These are phyloP conservation scores for Fusarium sp. DNA, from an alignment of 2,329 filamentous ascomycete genomes.

Conservation along the genomic window DNA sequence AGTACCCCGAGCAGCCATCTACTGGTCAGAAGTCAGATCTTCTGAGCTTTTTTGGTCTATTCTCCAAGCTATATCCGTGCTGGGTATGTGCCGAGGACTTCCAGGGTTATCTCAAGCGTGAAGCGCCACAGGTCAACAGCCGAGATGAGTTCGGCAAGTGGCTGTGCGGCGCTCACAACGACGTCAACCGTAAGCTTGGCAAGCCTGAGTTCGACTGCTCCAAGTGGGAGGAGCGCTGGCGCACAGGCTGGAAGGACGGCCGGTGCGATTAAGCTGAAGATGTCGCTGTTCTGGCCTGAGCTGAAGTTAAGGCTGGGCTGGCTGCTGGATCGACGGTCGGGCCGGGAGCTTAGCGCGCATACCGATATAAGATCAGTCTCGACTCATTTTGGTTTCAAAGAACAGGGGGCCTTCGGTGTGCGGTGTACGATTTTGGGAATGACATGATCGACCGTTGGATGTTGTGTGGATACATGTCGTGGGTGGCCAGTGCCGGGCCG, in stretches of 20 bases:
- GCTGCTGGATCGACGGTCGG: slow-evolving; percentile 22
- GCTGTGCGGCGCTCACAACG: slow-evolving; percentile 89
- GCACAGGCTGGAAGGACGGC: slow-evolving; percentile 84
- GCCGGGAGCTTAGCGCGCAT: slow-evolving; percentile 18
- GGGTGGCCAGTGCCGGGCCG: slow-evolving; percentile 25
- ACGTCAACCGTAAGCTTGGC: slow-evolving; percentile 88
- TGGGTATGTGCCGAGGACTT: slow-evolving; percentile 97
- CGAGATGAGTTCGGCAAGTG: slow-evolving; percentile 80
- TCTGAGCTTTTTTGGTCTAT: slow-evolving; percentile 79
- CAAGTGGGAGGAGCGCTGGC: slow-evolving; percentile 93
- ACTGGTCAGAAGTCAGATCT: slow-evolving; percentile 79
- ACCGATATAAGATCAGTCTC: slow-evolving; percentile 6
- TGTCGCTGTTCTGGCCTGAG: slow-evolving; percentile 13
- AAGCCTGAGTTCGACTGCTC: slow-evolving; percentile 92
- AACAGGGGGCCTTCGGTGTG: slow-evolving; percentile 26
- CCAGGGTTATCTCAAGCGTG: slow-evolving; percentile 79
- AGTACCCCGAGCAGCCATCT: slow-evolving; percentile 80
- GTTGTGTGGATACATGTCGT: slow-evolving; percentile 24
- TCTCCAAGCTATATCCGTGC: slow-evolving; percentile 92
- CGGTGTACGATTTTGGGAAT: slow-evolving; percentile 30
- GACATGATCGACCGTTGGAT: slow-evolving; percentile 22
- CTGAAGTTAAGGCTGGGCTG: slow-evolving; percentile 27
- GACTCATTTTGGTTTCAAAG: slow-evolving; percentile 2
- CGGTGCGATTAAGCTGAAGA: slow-evolving; percentile 63
- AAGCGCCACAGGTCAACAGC: slow-evolving; percentile 70